Evolutionary conservation across 305 asterid species (phyloP).

Genomic region (Rubia balearica): DNA sequence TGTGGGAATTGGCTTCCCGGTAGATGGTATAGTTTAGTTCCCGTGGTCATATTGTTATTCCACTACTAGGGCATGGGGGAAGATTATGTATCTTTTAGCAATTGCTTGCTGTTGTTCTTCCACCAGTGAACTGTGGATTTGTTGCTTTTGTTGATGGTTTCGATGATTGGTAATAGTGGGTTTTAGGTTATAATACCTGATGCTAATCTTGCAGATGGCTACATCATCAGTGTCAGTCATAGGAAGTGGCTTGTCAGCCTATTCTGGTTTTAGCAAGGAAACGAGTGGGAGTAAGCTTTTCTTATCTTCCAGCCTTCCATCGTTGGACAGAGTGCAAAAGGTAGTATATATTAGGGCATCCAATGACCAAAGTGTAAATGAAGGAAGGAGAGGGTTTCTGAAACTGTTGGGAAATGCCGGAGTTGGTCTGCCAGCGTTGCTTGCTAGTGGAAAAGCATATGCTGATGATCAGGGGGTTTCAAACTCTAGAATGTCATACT

Average conservation of each 20-base stretch:
- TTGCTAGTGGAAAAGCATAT: slow-evolving; percentile 51
- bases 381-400: slow-evolving; percentile 67
- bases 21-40: not conserved
- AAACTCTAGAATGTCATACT: slow-evolving; percentile 89
- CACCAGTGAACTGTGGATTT: not conserved
- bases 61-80: not conserved
- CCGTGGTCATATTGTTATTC: not conserved
- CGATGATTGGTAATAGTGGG: not conserved
- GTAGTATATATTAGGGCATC: slow-evolving; percentile 37
- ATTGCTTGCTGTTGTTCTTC: not conserved
- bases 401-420: slow-evolving; percentile 69
- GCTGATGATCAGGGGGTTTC: slow-evolving; percentile 89
- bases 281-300: slow-evolving; percentile 41
- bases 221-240: slow-evolving; percentile 64
- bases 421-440: slow-evolving; percentile 46
- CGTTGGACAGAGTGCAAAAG: slow-evolving; percentile 39
- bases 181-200: not conserved
- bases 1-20: not conserved
- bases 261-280: slow-evolving; percentile 44
- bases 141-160: not conserved
- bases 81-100: not conserved
- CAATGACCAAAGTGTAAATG: slow-evolving; percentile 34
- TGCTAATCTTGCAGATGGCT: slow-evolving; percentile 45
- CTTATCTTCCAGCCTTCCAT: slow-evolving; percentile 39
- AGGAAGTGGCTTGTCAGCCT: slow-evolving; percentile 49